phyloP scores from a whole-genome alignment of 2,329 filamentous ascomycete species.

The Neonectria sp. region DNA sequence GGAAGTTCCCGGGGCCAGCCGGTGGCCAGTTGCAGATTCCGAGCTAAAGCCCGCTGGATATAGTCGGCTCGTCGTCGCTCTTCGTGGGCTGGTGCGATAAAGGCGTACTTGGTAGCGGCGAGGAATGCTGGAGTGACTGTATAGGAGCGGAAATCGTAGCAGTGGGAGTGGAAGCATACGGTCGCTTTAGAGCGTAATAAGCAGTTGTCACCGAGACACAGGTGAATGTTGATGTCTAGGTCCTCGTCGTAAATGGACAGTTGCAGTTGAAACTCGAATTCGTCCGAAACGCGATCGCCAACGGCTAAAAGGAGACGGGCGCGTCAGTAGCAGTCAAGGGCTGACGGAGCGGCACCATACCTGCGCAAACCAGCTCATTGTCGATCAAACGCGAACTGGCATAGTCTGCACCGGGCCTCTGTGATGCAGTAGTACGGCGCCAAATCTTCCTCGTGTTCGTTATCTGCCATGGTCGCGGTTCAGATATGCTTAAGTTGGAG shows the following conservation, averaged over 20 bases:
- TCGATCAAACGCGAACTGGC: constrained; percentile 22
- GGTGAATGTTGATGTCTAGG: constrained; percentile 11
- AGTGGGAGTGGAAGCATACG: constrained; percentile 24
- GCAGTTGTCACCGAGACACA: constrained; percentile 6
- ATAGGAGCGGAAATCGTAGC: constrained; percentile 26
- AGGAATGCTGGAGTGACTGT: constrained; percentile 29
- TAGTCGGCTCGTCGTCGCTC: constrained; percentile 30
- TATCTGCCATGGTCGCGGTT: not conserved
- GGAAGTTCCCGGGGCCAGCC: constrained; percentile 26
- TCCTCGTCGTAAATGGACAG: constrained; percentile 17
- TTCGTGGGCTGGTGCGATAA: constrained; percentile 13
- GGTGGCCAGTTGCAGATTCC: constrained; percentile 12
- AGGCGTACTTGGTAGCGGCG: constrained; percentile 25
- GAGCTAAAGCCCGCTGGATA: constrained; percentile 20
- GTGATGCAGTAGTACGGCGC: constrained; percentile 25
- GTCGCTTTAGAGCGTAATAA: constrained; percentile 14
- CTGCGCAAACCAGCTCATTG: constrained; percentile 17
- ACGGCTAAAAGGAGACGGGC: constrained; percentile 1
- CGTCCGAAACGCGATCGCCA: constrained; percentile 16
- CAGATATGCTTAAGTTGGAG: not conserved
- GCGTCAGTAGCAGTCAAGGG: not conserved
- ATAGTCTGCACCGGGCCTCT: constrained; percentile 28
- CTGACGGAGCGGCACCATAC: constrained; percentile 12
- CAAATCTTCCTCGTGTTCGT: not conserved
- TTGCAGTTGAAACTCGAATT: constrained; percentile 14